Evolutionary conservation across 2,329 filamentous ascomycete genomes (phyloP), one percentile per base, ranked within the genome.

Genomic region (Stemphylium vesicarium): DNA sequence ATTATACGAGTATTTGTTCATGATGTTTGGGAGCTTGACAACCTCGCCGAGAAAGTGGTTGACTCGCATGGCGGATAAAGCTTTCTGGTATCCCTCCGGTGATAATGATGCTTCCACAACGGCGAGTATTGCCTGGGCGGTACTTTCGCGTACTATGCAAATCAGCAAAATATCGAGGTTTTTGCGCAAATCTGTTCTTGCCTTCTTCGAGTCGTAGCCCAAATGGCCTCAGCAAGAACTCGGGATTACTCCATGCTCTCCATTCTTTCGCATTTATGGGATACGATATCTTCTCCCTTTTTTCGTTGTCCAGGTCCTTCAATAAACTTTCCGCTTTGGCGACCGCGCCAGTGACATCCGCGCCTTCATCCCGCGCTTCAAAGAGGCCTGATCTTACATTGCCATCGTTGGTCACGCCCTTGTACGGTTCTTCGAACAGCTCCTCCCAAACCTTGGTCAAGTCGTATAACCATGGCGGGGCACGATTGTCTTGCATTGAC

Each of bases 1-100:
- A 75, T 92, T 92, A 80, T 92, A 92, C 1, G 86, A 90, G 75
- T 83, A 85, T 70, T 91, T 84, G 75, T 91, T 92, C 82, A 90
- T 85, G 47, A 92, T 83, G 5, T 76, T 72, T 0, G 84, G 81
- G 0, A 85, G 81, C 31, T 84, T 68, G 44, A 90, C 85, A 0
- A 92, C 80, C 55, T 89, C 82, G 39, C 89, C 89, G 0, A 92
- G 81, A 75, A 91, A 92, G 50, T 87, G 85, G 73, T 92, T 92
- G 69, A 90, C 85, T 53, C 85, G 85, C 88, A 90, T 91, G 0
- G 88, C 88, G 0, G 78, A 80, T 1, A 88, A 52, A 8, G 88
- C 88, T 66, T 92, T 92, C 15, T 81, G 73, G 74, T 91, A 92
- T 12, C 90, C 89, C 68, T 90, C 86, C 0, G 85, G 81, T 0